Base-by-base conservation (phyloP, 352 stramenopile species). In the Phytophthora megakarya region DNA sequence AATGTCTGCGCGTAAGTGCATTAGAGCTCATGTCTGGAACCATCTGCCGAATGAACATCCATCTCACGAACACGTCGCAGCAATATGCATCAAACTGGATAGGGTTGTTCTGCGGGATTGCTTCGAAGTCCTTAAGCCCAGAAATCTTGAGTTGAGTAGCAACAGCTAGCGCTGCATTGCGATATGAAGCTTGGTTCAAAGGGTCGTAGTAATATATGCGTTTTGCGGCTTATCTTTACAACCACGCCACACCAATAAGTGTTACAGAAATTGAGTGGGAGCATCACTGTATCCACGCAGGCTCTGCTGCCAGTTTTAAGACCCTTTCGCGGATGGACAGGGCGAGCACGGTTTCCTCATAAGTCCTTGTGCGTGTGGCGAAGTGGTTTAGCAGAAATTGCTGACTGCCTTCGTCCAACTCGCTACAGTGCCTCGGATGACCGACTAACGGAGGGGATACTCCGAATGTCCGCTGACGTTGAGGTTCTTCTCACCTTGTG, bases 81-180 rank as follows among this genome's bases (percentile, higher is more conserved):
- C 65, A 67, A 18, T 51, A 67, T 1, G 18, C 9, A 16, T 67
- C 65, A 9, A 56, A 54, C 35, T 67, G 57, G 12, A 67, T 47
- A 4, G 55, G 60, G 38, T 61, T 70, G n/a, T 65, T 54, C 22
- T 59, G 39, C 11, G 54, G 23, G 0, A 69, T 37, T 5, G 59
- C 53, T 11, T 61, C 45, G 26, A 35, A 55, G 1, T 47, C n/a
- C 6, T 38, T 21, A 3, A 60, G n/a, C 0, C 30, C 40, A 11
- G 5, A 13, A 11, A 35, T 18, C 40, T 66, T 50, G 2, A 59
- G 16, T 23, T 55, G 10, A 0, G 21, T 33, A 4, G 32, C 35
- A 13, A 28, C n/a, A 22, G 3, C 15, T 12, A 43, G 12, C 1
- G 10, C 28, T 3, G 35, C 23, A 6, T 32, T 38, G 23, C 19